Conservation (phyloP, 2,329 filamentous ascomycete genomes). For the Chaetomium globosum region DNA sequence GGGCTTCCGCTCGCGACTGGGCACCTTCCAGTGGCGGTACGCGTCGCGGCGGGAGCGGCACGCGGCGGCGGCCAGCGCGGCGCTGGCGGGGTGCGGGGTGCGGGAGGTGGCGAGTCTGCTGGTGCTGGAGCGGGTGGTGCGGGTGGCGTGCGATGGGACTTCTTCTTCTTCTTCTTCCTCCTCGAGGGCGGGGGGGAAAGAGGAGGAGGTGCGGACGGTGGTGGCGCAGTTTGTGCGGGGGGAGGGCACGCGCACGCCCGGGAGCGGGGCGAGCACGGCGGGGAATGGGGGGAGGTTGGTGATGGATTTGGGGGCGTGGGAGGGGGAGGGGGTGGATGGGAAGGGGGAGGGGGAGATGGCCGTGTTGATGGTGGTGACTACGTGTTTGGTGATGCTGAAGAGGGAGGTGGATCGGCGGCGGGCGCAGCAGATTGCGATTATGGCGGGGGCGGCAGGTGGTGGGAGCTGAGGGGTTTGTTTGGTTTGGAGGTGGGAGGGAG, state of each 20-base stretch:
- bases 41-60: constrained; percentile 51
- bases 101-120: constrained; percentile 46
- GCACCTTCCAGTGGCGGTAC: constrained; percentile 61
- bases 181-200: neutral
- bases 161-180: neutral
- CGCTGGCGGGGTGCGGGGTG: constrained; percentile 9
- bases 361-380: constrained; percentile 57
- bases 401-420: constrained; percentile 64
- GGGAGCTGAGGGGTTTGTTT: neutral
- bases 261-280: constrained; percentile 45
- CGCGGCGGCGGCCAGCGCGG: constrained; percentile 34
- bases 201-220: constrained; percentile 39
- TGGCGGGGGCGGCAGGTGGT: constrained; percentile 41
- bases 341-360: constrained; percentile 45
- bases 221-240: constrained; percentile 52
- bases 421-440: constrained; percentile 53
- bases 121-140: constrained; percentile 54
- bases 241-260: constrained; percentile 45
- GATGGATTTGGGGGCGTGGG: constrained; percentile 44
- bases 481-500: no score
- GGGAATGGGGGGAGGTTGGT: constrained; percentile 56
- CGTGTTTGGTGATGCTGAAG: constrained; percentile 65
- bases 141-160: constrained; percentile 33
- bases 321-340: neutral
- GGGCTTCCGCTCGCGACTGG: constrained; percentile 51